Evolutionary conservation across 345 rosid genomes (phyloP), one percentile per base, ranked within the genome.

Genomic region (Salix brachista): DNA sequence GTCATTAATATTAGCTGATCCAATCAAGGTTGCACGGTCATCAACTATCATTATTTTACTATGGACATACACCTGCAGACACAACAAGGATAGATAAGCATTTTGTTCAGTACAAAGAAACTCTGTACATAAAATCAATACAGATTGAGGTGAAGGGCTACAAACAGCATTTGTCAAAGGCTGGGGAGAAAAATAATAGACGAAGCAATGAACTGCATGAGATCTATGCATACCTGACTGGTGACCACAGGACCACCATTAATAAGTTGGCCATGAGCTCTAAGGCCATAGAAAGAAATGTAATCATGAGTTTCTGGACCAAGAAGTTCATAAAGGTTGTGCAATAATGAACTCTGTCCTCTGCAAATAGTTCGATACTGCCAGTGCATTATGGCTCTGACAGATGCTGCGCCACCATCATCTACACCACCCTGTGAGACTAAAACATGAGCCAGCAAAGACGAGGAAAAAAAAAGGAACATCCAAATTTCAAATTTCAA

Each of bases 351-450:
- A 84, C 85, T 85, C 26, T 86, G 97, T 83, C 98, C 98, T 85
- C 97, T 87, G 89, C 89, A 89, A 76, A 96, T 92, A 81, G 99
- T 96, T 82, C 98, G 90, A 85, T 94, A 88, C 85, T 96, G 99
- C 98, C 98, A 96, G 80, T 96, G 98, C 97, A 96, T 91, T 83
- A 94, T 94, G 78, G 99, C 98, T 92, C 98, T 92, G 34, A 96
- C 97, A 83, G 98, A 90, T 72, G 99, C 98, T 11, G 98, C 97
- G 71, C 98, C 98, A 76, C 89, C 84, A 87, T 94, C 99, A 73
- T 96, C 98, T 84, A 94, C 74, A 74, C 99, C 99, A 52, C 99
- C 99, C 98, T 96, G 86, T 82, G 74, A 83, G 76, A 60, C 58
- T 67, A 72, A 74, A 32, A 56, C 46, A 74, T 80, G 42, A 71